Conservation (phyloP, 73 alveolate species). For the Paramecium tetraurelia region DNA sequence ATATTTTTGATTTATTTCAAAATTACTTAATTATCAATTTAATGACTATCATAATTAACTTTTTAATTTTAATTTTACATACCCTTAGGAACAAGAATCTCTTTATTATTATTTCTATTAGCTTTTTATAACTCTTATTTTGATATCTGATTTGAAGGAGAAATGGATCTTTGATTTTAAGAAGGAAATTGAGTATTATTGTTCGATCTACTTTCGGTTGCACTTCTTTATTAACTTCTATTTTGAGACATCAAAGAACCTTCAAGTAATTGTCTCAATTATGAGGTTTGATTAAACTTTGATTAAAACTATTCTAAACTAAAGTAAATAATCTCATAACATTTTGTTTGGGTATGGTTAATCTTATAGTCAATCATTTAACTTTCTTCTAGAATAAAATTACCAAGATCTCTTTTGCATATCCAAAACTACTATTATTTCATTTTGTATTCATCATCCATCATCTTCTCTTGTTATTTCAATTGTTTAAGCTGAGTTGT, state of each 20-base stretch:
- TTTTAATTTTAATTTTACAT: not conserved
- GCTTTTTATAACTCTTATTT: not conserved
- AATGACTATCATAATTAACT: not conserved
- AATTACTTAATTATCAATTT: not conserved
- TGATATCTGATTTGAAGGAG: not conserved
- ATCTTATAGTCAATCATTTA: not conserved
- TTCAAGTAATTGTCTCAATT: not conserved
- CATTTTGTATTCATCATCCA: not conserved
- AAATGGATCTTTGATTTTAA: not conserved
- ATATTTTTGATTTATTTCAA: not conserved
- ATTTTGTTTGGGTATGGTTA: not conserved
- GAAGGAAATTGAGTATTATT: not conserved
- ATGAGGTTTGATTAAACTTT: not conserved
- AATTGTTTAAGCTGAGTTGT: not conserved
- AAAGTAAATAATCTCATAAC: not conserved
- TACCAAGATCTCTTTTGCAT: not conserved
- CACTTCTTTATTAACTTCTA: not conserved
- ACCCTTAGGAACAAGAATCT: not conserved
- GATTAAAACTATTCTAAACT: not conserved
- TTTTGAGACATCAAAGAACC: not conserved
- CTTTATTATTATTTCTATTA: not conserved
- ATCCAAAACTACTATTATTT: not conserved
- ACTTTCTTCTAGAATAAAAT: not conserved
- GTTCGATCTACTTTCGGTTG: not conserved
- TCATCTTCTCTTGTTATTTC: slow-evolving; percentile 4